A percentile compares a stretch with the other conserved stretches of the same genome.
These are phyloP conservation scores for Trichosporon sp. DNA, from an alignment of 1,284 basidiomycete species.

Conservation along the genomic window DNA sequence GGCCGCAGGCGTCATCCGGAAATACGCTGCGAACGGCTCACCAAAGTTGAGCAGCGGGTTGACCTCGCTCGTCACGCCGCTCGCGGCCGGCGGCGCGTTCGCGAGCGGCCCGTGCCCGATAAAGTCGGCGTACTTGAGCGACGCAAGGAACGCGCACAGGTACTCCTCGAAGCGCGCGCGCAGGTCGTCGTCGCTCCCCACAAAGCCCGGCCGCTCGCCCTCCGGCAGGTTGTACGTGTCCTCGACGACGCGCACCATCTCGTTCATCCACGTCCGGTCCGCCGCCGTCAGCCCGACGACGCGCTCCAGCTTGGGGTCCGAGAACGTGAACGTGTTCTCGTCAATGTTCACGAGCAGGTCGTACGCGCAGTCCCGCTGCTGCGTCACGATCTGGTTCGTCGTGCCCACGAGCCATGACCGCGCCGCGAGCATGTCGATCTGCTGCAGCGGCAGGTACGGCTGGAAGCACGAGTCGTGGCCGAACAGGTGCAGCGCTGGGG, in stretches of 20 bases:
- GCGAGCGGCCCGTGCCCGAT: conserved; percentile 24
- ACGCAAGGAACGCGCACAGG: conserved; percentile 53
- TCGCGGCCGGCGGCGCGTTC: not conserved
- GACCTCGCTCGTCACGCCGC: conserved; percentile 13
- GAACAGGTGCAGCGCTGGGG: conserved; percentile 56
- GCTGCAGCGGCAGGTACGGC: conserved; percentile 93
- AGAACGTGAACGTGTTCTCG: conserved; percentile 74
- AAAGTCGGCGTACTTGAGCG: conserved; percentile 83
- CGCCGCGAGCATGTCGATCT: conserved; percentile 80
- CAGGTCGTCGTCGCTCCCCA: conserved; percentile 88
- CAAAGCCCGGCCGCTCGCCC: conserved; percentile 55
- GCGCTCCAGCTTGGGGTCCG: conserved; percentile 72
- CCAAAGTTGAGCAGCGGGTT: conserved; percentile 67
- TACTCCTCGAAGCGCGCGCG: conserved; percentile 66
- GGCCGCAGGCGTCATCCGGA: conserved; percentile 75
- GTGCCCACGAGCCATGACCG: conserved; percentile 78
- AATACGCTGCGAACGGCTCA: conserved; percentile 74
- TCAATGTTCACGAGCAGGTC: conserved; percentile 90
- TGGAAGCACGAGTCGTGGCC: conserved; percentile 95
- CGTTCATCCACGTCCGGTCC: conserved; percentile 94
- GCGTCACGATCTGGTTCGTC: conserved; percentile 93
- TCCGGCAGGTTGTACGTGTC: conserved; percentile 61
- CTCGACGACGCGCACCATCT: conserved; percentile 72
- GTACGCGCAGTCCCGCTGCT: conserved; percentile 74
- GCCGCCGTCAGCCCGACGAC: conserved; percentile 77